A percentile compares a stretch with the other conserved stretches of the same genome.
Evolutionary conservation across 768 basidiomycete genomes (phyloP).

Genomic region (Leccinellum rugosiceps): DNA sequence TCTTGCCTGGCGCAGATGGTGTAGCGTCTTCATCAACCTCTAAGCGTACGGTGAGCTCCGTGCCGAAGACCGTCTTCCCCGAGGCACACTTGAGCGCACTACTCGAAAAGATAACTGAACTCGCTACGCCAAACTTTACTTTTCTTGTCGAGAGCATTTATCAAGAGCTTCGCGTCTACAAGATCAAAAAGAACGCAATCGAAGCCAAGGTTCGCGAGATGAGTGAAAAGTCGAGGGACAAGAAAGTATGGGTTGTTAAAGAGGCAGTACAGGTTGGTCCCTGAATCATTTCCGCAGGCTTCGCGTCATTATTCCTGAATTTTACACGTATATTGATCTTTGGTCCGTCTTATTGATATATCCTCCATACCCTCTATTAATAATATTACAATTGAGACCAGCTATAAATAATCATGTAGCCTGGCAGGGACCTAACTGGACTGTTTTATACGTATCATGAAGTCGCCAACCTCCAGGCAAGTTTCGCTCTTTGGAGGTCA

Average conservation of each 20-base stretch:
- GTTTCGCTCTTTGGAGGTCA: slow-evolving; percentile 27
- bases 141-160: slow-evolving; percentile 72
- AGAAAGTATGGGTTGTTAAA: slow-evolving; percentile 73
- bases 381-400: background rate
- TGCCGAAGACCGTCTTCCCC: slow-evolving; percentile 64
- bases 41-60: slow-evolving; percentile 26
- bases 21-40: slow-evolving; percentile 14
- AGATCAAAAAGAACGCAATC: slow-evolving; percentile 80
- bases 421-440: background rate
- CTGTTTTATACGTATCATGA: slow-evolving; percentile 22
- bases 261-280: slow-evolving; percentile 12
- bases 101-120: slow-evolving; percentile 56
- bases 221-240: slow-evolving; percentile 68
- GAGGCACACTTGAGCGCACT: slow-evolving; percentile 59
- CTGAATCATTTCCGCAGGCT: no score
- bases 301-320: slow-evolving; percentile 7
- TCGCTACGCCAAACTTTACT: slow-evolving; percentile 60
- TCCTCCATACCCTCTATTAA: slow-evolving; percentile 2
- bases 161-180: slow-evolving; percentile 63
- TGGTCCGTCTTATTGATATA: slow-evolving; percentile 5
- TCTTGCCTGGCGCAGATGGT: slow-evolving; percentile 37
- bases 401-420: background rate
- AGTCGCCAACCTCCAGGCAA: slow-evolving; percentile 36
- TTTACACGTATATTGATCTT: background rate
- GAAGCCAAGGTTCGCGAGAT: slow-evolving; percentile 79